Evolutionary conservation across 73 alveolate genomes (phyloP).

Genomic region (Paramecium tetraurelia): DNA sequence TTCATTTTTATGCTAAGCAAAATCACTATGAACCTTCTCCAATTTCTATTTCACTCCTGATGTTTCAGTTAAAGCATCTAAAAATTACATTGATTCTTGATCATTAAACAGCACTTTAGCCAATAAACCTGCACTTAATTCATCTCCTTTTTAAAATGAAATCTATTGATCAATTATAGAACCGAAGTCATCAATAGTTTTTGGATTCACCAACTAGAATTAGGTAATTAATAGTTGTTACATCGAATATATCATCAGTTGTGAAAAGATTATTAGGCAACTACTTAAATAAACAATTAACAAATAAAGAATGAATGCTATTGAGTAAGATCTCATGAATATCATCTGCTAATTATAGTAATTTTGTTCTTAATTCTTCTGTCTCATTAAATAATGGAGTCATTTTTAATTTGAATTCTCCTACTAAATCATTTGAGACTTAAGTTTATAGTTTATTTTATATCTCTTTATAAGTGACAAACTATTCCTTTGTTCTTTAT

Average conservation of each 20-base stretch:
- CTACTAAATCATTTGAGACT: not conserved
- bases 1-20: not conserved
- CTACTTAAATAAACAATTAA: not conserved
- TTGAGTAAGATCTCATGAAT: not conserved
- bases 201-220: not conserved
- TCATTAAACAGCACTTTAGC: not conserved
- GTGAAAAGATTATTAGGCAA: not conserved
- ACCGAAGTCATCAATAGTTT: not conserved
- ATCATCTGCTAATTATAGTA: not conserved
- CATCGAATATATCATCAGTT: not conserved
- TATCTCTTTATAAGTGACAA: conserved; percentile 1
- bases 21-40: not conserved
- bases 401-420: not conserved
- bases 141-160: not conserved
- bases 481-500: not conserved
- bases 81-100: not conserved
- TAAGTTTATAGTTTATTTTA: not conserved
- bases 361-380: not conserved
- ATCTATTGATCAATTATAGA: not conserved
- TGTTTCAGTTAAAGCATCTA: not conserved
- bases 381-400: conserved; percentile 37
- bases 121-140: not conserved
- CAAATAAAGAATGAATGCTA: not conserved
- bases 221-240: not conserved
- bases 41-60: not conserved